Base-by-base conservation (phyloP, 306 rosid genomes). In the Vigna mungo region DNA sequence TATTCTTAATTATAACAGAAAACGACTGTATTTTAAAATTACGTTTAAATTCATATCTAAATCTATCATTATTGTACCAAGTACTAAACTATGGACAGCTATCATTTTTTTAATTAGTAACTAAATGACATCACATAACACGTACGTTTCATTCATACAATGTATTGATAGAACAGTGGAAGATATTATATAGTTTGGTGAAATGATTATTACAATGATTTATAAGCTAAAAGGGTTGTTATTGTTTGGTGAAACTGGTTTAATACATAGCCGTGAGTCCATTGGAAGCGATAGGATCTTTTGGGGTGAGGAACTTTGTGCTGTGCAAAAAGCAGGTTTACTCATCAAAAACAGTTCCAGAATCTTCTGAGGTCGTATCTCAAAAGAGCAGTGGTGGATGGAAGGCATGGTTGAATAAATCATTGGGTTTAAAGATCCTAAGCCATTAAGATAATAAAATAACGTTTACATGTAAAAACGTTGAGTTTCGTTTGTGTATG, bases 321-420 rank as follows among this genome's bases (percentile, higher is more conserved):
- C 83, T 92, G 53, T 79, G 86, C 82, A 92, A 87, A 85, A 90
- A 84, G 70, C 84, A 80, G 68, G 84, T n/a, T 51, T 32, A 70
- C 18, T 9, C 78, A n/a, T 74, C 83, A 12, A 77, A 76, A 52
- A 27, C 85, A 66, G 73, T 59, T 58, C 83, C 80, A 49, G 75
- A 61, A 70, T 60, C 89, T 36, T 60, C 89, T 36, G 74, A 87
- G 16, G 12, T 58, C 14, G 69, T 78, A 6, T 17, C 86, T 80
- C 83, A 27, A 20, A 91, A 89, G 74, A 82, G 76, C 34, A 75
- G 49, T 39, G 17, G 84, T 71, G 79, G 86, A 34, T 89, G 88
- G 88, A 91, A 87, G 55, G 77, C 85, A 37, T 89, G 90, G 92
- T 71, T 87, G 1, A 74, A 80, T 68, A 87, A 80, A 27, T 84